Conservation (phyloP, 2,329 filamentous ascomycete genomes). For the Scedosporium boydii region DNA sequence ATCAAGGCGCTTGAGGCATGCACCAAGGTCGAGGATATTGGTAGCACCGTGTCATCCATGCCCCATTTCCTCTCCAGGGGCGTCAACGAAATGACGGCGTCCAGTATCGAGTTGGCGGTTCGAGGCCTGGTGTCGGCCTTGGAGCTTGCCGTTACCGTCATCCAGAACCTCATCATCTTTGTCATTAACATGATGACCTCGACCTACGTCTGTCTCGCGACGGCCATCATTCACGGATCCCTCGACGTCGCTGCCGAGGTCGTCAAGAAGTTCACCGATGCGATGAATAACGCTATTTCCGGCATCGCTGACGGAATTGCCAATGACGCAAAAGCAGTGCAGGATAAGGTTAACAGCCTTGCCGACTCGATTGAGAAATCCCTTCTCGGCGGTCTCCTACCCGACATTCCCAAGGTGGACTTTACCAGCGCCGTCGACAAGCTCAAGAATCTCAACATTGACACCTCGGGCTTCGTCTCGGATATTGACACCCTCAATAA, state of each 20-base stretch:
- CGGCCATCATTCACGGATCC: conserved; percentile 70
- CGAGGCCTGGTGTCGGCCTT: conserved; percentile 72
- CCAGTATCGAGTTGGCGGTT: conserved; percentile 71
- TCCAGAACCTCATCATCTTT: conserved; percentile 84
- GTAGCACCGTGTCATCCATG: conserved; percentile 96
- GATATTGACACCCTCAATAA: conserved; percentile 64
- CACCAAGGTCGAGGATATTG: conserved; percentile 83
- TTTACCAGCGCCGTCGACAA: conserved; percentile 39
- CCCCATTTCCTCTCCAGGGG: conserved; percentile 87
- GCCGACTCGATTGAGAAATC: conserved; percentile 28
- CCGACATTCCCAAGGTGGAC: conserved; percentile 45
- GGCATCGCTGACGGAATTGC: conserved; percentile 52
- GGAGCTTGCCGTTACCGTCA: conserved; percentile 66
- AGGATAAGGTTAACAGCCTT: conserved; percentile 40
- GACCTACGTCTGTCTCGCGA: conserved; percentile 84
- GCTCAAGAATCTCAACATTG: conserved; percentile 58
- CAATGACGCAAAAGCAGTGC: conserved; percentile 39
- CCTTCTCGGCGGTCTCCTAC: conserved; percentile 40
- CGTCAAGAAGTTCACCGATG: conserved; percentile 41
- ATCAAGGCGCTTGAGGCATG: conserved; percentile 79
- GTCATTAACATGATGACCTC: conserved; percentile 84
- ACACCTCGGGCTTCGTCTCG: conserved; percentile 55
- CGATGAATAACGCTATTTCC: conserved; percentile 39
- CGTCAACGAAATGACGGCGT: conserved; percentile 76
- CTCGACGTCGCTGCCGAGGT: conserved; percentile 55